Evolutionary conservation across 2,329 filamentous ascomycete species (phyloP).

Genomic region (Epicoccum nigrum): DNA sequence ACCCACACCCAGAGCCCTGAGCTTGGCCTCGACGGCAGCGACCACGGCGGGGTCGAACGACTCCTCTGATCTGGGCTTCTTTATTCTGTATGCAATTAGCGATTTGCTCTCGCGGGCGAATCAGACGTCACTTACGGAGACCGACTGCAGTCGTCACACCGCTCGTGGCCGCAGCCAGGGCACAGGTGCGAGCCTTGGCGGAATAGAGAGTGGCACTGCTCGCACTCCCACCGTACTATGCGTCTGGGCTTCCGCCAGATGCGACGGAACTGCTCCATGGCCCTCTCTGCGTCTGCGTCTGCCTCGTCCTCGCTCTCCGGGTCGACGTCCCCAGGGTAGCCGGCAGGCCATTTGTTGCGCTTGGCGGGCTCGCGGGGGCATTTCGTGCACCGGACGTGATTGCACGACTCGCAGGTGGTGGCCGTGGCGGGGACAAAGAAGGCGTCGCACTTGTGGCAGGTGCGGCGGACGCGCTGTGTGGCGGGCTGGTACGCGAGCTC

Average conservation of each 20-base stretch:
- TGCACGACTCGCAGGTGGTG: conserved; percentile 71
- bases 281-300: conserved; percentile 31
- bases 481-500: conserved; percentile 75
- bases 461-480: conserved; percentile 74
- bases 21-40: conserved; percentile 62
- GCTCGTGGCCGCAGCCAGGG: conserved; percentile 64
- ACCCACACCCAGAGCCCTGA: conserved; percentile 48
- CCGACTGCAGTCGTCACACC: conserved; percentile 65
- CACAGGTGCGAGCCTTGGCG: conserved; percentile 63
- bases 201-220: conserved; percentile 67
- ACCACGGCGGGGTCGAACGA: conserved; percentile 67
- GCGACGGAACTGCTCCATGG: conserved; percentile 38
- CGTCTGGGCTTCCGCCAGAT: conserved; percentile 54
- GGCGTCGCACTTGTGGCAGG: conserved; percentile 74
- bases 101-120: neutral
- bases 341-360: conserved; percentile 71
- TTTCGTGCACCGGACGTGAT: conserved; percentile 76
- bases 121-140: conserved; percentile 50
- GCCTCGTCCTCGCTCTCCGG: conserved; percentile 41
- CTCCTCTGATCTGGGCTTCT: conserved; percentile 61
- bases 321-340: conserved; percentile 69
- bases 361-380: conserved; percentile 81
- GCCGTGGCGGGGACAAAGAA: conserved; percentile 59
- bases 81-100: conserved; percentile 52
- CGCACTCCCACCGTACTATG: conserved; percentile 60